Evolutionary conservation across 352 stramenopile species (phyloP).

Genomic region (Phytophthora tubulina): DNA sequence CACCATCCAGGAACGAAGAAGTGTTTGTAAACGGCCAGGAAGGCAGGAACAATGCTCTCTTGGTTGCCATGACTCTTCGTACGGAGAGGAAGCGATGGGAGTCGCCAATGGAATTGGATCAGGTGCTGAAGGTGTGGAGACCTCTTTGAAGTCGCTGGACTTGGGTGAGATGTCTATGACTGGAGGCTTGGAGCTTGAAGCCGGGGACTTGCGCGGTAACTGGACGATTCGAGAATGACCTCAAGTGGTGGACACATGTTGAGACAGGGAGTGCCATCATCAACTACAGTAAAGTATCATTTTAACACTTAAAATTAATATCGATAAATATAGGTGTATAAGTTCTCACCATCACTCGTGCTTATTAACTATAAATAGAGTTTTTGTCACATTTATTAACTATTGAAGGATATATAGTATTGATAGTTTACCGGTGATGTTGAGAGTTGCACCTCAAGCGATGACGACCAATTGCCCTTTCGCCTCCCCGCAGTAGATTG

Average conservation of each 20-base stretch:
- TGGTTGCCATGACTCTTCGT: slow-evolving; percentile 12
- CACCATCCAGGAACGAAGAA: slow-evolving; percentile 31
- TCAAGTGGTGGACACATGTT: neutral
- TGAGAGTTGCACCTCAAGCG: no score
- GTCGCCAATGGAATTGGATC: slow-evolving; percentile 8
- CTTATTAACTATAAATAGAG: no score
- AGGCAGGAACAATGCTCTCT: slow-evolving; percentile 6
- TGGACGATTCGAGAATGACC: neutral
- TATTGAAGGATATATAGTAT: no score
- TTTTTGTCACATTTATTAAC: no score
- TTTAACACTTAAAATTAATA: no score
- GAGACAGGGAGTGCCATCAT: neutral
- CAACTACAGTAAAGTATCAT: no score
- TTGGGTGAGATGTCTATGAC: slow-evolving; percentile 17
- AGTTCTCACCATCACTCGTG: no score
- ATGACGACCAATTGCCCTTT: no score
- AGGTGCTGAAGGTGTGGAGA: slow-evolving; percentile 10
- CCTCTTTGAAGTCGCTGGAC: slow-evolving; percentile 8
- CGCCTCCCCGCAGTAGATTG: no score
- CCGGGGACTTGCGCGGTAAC: neutral
- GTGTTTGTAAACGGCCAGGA: slow-evolving; percentile 12
- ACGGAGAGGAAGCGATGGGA: neutral
- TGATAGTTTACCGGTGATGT: no score
- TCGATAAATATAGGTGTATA: no score
- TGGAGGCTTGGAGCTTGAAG: neutral